Conservation (phyloP, 2,329 filamentous ascomycete species). For the Fonsecaea erecta region DNA sequence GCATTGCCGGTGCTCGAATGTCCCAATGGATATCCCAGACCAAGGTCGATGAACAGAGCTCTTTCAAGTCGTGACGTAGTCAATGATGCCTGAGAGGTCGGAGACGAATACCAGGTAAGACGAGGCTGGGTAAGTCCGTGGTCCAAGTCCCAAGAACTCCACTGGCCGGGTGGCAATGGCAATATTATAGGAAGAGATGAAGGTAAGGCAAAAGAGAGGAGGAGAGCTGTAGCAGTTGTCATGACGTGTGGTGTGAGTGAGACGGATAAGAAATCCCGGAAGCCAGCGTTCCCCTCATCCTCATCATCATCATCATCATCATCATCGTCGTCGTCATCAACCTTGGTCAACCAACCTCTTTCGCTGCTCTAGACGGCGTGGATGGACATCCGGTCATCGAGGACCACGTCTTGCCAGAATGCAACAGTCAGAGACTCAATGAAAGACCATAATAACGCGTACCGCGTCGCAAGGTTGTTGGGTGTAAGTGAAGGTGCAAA, state of each 20-base stretch:
- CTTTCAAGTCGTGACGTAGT: slow-evolving; percentile 11
- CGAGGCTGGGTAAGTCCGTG: not conserved
- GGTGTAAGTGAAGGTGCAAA: not conserved
- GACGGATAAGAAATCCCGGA: not conserved
- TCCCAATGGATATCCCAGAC: not conserved
- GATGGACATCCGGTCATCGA: not conserved
- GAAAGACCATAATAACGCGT: not conserved
- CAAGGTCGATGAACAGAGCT: not conserved
- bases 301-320: no score
- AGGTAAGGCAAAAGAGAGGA: not conserved
- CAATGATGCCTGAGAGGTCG: slow-evolving; percentile 13
- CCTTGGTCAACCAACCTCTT: no score
- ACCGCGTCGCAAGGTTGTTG: not conserved
- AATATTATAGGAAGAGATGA: not conserved
- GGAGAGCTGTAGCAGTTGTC: not conserved
- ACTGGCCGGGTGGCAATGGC: not conserved
- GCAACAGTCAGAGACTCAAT: not conserved
- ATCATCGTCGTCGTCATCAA: no score
- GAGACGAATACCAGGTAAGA: slow-evolving; percentile 6
- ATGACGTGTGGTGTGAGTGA: not conserved
- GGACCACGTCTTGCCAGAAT: not conserved
- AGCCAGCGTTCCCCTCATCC: not conserved
- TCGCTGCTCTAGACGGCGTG: not conserved
- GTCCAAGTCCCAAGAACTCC: not conserved
- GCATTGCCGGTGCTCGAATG: not conserved